Evolutionary conservation across 768 basidiomycete species (phyloP).

Genomic region (Tricholoma sp.): DNA sequence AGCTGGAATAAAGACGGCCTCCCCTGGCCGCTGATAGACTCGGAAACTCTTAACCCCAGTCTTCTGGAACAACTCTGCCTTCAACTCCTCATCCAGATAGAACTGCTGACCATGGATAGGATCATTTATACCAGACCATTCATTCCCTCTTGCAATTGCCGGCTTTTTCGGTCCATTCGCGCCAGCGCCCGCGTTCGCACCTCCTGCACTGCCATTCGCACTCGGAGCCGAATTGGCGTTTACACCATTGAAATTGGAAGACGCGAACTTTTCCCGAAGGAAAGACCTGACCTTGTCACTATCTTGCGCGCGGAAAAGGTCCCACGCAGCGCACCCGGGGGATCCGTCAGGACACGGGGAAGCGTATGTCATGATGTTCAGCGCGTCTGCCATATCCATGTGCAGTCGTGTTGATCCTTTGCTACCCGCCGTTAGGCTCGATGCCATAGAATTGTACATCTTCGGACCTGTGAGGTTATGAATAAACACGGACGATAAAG

Average conservation of each 20-base stretch:
- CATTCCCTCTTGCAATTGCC: conserved; percentile 31
- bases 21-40: conserved; percentile 86
- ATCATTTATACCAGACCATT: conserved; percentile 41
- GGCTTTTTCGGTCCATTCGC: background rate
- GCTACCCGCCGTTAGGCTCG: conserved; percentile 57
- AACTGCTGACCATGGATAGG: conserved; percentile 90
- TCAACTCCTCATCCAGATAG: conserved; percentile 69
- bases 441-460: conserved; percentile 90
- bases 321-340: conserved; percentile 87
- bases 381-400: conserved; percentile 92
- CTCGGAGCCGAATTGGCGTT: background rate
- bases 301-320: conserved; percentile 80
- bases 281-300: conserved; percentile 74
- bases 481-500: background rate
- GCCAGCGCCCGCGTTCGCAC: background rate
- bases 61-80: conserved; percentile 62
- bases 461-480: conserved; percentile 65
- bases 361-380: conserved; percentile 88
- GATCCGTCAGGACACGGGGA: conserved; percentile 49
- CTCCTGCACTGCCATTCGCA: background rate
- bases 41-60: conserved; percentile 74
- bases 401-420: conserved; percentile 87
- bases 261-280: conserved; percentile 38
- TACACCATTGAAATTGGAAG: background rate
- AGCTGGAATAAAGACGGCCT: conserved; percentile 94